phyloP scores from a whole-genome alignment of 805 yeast species.

The Starmerella kuoi region DNA sequence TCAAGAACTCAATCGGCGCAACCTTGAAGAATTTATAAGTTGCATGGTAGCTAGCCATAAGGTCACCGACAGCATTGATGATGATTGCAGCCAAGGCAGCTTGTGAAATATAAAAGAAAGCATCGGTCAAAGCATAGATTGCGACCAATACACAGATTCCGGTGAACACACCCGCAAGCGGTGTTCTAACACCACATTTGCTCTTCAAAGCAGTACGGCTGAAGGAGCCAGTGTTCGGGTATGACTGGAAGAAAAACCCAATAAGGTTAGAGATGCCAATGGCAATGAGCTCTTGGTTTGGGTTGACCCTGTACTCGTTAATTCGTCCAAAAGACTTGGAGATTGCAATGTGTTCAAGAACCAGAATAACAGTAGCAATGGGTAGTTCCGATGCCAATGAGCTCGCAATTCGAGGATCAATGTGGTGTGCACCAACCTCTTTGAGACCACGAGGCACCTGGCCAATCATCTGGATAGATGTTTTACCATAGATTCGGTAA shows the following conservation, averaged over 20 bases:
- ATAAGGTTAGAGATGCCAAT: constrained; percentile 83
- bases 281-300: constrained; percentile 89
- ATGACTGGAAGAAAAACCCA: constrained; percentile 86
- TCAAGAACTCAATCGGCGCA: constrained; percentile 60
- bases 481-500: constrained; percentile 31
- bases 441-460: constrained; percentile 70
- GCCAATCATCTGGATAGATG: constrained; percentile 53
- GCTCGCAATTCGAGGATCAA: constrained; percentile 47
- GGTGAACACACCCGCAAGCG: constrained; percentile 80
- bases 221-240: constrained; percentile 93
- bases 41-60: constrained; percentile 43
- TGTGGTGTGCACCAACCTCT: constrained; percentile 58
- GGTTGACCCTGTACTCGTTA: constrained; percentile 79
- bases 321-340: constrained; percentile 87
- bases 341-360: constrained; percentile 86
- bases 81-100: constrained; percentile 80
- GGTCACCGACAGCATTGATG: constrained; percentile 85
- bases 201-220: constrained; percentile 89
- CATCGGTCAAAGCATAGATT: constrained; percentile 65
- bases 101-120: constrained; percentile 82
- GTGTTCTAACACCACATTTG: constrained; percentile 91
- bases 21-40: constrained; percentile 54
- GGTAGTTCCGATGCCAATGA: constrained; percentile 70
- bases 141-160: constrained; percentile 84
- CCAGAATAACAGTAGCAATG: constrained; percentile 67